Percentiles rank a stretch among this genome's conserved stretches.
phyloP scores from a whole-genome alignment of 768 basidiomycete species.

The Cystofilobasidium bisporidii region DNA sequence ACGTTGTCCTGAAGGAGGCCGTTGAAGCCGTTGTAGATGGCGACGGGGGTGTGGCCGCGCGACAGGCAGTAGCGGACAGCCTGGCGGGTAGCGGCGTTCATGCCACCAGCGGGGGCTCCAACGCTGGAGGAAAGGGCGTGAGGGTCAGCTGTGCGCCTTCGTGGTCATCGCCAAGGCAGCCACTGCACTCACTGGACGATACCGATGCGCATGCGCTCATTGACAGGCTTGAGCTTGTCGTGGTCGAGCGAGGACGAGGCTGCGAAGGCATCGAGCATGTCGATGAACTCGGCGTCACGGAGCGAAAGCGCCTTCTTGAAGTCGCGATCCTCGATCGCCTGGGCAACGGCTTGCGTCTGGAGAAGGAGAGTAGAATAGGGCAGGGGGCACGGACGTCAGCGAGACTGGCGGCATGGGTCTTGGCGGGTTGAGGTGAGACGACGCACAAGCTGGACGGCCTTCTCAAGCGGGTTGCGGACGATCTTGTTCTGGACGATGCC shows the following conservation, averaged over 20 bases:
- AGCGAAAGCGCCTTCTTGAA: constrained; percentile 78
- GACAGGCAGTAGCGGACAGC: constrained; percentile 85
- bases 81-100: constrained; percentile 95
- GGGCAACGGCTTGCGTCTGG: constrained; percentile 75
- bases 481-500: constrained; percentile 93
- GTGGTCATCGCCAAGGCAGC: not conserved
- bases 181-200: constrained; percentile 45
- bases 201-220: constrained; percentile 42
- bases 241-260: constrained; percentile 48
- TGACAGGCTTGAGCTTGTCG: constrained; percentile 47
- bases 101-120: constrained; percentile 95
- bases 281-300: constrained; percentile 82
- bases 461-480: constrained; percentile 76
- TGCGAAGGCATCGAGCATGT: constrained; percentile 75
- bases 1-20: constrained; percentile 86
- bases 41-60: constrained; percentile 86
- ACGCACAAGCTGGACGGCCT: constrained; percentile 77
- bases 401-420: not conserved
- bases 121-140: constrained; percentile 51
- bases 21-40: constrained; percentile 89
- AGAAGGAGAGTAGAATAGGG: not conserved
- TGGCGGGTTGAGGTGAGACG: constrained; percentile 1
- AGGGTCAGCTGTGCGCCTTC: not conserved
- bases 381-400: not conserved
- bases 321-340: constrained; percentile 70